phyloP scores from a whole-genome alignment of 1,284 basidiomycete species.

The Kwoniella shivajii region DNA sequence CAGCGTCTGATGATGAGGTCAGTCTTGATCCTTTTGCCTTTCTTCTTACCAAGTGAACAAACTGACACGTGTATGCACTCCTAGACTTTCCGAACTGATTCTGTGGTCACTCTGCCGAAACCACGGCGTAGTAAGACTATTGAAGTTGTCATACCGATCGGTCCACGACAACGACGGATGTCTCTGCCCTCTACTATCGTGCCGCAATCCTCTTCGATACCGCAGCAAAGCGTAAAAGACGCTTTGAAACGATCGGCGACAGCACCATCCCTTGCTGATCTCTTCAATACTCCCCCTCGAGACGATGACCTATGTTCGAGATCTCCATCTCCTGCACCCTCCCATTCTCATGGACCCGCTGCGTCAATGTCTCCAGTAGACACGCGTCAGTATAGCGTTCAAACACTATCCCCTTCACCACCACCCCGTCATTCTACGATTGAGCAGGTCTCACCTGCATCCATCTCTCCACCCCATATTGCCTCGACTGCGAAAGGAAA shows the following conservation, averaged over 20 bases:
- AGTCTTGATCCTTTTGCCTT: not conserved
- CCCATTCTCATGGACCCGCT: not conserved
- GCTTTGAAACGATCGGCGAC: constrained; percentile 1
- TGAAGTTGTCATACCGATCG: constrained; percentile 17
- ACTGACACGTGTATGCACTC: too few species aligned
- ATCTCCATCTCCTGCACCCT: constrained; percentile 1
- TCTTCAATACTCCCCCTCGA: constrained; percentile 16
- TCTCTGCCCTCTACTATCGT: not conserved
- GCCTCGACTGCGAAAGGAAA: constrained; percentile 22
- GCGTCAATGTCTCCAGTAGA: too few species aligned
- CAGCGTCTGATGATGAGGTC: not conserved
- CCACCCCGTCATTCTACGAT: too few species aligned
- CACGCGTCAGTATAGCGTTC: too few species aligned
- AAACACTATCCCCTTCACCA: not conserved
- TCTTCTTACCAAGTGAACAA: too few species aligned
- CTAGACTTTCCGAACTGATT: too few species aligned
- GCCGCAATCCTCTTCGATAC: not conserved
- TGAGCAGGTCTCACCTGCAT: not conserved
- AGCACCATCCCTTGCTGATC: constrained; percentile 7
- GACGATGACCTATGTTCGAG: not conserved
- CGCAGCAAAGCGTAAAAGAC: constrained; percentile 4
- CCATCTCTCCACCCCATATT: not conserved
- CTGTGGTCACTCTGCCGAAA: not conserved
- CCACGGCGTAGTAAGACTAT: not conserved
- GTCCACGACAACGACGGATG: constrained; percentile 1